Base-by-base conservation (phyloP, 164 flowering plant genomes). In the Magnolia sinica region DNA sequence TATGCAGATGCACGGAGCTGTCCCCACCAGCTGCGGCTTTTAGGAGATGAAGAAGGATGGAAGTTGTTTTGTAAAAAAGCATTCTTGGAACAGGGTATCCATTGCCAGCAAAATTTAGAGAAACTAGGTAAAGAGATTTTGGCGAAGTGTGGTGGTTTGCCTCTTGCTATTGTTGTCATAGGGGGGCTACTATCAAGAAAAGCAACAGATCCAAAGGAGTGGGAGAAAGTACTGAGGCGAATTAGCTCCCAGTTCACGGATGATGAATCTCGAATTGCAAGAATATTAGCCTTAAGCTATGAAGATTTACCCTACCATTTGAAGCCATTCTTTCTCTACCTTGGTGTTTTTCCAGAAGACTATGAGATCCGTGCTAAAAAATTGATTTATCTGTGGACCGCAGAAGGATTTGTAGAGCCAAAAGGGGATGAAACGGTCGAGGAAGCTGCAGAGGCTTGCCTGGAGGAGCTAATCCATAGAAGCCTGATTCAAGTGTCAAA, bases 221-320 rank as follows among this genome's bases (percentile, higher is more conserved):
- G 76, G 79, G 10, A 27, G 20, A 68, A 5, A 45, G 73, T 76
- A 50, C n/a, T 6, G 1, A 58, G 16, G 7, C 7, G n/a, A 24
- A 58, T 71, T n/a, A 7, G 1, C 9, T 4, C 8, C 4, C 29
- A 79, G 2, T 14, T 72, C 4, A 68, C 14, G n/a, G 29, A 72
- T 72, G 79, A 51, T 8, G 31, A 65, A 72, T 20, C 24, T 2
- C 8, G 52, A 50, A 23, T 71, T 0, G 1, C 7, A 14, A 9
- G 14, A 11, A 70, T 72, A 23, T 55, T 75, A 22, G 58, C 75
- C 65, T 65, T 79, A 37, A 75, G 81, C 16, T 68, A 68, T 6
- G 24, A 14, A 20, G 71, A 68, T 68, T 4, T 68, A 19, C 71
- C 71, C 0, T 68, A 29, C n/a, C 13, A 14, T 37, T 2, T 68